Evolutionary conservation across 768 basidiomycete genomes (phyloP).

Genomic region (Trametes villosa): DNA sequence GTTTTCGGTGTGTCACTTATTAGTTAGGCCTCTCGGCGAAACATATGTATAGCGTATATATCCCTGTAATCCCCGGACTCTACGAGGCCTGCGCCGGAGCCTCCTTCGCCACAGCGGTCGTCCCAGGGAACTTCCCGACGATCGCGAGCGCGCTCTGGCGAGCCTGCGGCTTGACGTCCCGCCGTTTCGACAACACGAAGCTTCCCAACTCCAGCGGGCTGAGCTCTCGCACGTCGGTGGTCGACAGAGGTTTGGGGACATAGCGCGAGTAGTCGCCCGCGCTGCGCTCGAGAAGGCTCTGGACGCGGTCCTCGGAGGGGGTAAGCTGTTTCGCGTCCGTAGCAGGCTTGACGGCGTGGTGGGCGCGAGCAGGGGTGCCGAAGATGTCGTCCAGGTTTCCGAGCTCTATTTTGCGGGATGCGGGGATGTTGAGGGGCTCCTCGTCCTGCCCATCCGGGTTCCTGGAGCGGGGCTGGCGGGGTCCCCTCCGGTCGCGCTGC

Average conservation of each 20-base stretch:
- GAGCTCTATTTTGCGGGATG: conserved; percentile 1
- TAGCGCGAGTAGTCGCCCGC: conserved; percentile 59
- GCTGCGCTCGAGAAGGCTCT: conserved; percentile 38
- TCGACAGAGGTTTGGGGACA: conserved; percentile 37
- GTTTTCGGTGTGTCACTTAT: conserved; percentile 1
- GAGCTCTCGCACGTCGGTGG: conserved; percentile 35
- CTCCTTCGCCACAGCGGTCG: neutral
- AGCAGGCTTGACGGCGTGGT: neutral
- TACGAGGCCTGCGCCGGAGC: neutral
- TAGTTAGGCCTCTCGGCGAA: conserved; percentile 6
- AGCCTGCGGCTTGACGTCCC: conserved; percentile 44
- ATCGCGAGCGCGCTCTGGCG: conserved; percentile 42
- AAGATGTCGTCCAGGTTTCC: conserved; percentile 24
- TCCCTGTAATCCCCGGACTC: neutral
- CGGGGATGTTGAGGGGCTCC: neutral
- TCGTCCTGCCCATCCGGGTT: neutral
- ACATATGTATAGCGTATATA: conserved; percentile 23
- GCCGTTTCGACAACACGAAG: conserved; percentile 47
- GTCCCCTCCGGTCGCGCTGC: neutral
- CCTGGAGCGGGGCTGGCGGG: neutral
- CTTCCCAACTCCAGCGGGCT: conserved; percentile 49
- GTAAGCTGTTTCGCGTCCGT: neutral
- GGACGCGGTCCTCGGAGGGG: conserved; percentile 30
- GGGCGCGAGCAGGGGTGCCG: conserved; percentile 1
- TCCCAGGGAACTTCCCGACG: conserved; percentile 9